phyloP scores from a whole-genome alignment of 2,329 filamentous ascomycete species.

The Phoma sp. region DNA sequence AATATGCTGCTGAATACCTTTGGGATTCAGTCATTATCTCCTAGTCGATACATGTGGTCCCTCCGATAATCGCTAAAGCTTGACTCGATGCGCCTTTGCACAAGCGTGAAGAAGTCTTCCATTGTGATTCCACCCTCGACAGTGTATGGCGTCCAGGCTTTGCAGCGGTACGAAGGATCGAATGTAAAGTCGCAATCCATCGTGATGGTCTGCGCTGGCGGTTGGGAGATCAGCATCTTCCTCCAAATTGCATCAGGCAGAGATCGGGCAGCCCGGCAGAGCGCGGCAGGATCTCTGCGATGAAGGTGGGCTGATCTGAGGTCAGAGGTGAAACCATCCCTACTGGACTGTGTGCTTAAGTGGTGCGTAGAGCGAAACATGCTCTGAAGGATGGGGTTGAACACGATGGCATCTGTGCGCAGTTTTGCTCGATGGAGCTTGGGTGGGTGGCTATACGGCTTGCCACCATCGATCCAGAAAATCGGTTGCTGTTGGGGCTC shows the following conservation, averaged over 20 bases:
- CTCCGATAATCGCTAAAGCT: constrained; percentile 14
- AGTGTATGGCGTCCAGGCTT: constrained; percentile 18
- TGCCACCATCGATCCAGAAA: constrained; percentile 15
- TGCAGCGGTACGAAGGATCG: constrained; percentile 18
- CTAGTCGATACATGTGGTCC: constrained; percentile 8
- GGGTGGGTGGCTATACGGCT: background rate
- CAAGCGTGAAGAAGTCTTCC: constrained; percentile 16
- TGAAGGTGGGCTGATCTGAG: background rate
- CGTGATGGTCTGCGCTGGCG: constrained; percentile 16
- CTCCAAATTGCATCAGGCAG: constrained; percentile 16
- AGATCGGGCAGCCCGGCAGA: constrained; percentile 9
- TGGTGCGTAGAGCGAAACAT: constrained; percentile 14
- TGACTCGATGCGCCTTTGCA: constrained; percentile 14
- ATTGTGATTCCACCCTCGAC: constrained; percentile 17
- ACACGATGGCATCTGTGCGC: constrained; percentile 4
- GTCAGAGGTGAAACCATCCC: background rate
- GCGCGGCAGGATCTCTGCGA: constrained; percentile 8
- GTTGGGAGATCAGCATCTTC: constrained; percentile 17
- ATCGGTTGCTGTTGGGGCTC: constrained; percentile 10
- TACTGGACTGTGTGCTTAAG: background rate
- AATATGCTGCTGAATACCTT: no score
- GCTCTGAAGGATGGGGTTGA: constrained; percentile 18
- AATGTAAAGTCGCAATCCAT: constrained; percentile 22
- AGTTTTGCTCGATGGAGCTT: constrained; percentile 4
- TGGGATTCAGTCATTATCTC: background rate